phyloP scores from a whole-genome alignment of 163 green algal species.

The Volvox carteri region DNA sequence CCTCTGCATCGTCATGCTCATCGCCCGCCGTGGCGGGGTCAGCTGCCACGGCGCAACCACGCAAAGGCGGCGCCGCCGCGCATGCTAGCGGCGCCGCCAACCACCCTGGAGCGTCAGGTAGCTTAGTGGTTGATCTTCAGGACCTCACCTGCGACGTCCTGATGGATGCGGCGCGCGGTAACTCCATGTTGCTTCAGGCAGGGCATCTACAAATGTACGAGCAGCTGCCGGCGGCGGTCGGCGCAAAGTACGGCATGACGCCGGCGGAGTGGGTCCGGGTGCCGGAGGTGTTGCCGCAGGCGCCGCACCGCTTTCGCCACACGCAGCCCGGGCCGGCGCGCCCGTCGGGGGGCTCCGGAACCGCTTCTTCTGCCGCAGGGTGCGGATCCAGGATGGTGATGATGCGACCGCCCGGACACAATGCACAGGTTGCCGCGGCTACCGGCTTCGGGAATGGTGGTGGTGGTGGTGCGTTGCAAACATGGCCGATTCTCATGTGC shows the following conservation, averaged over 20 bases:
- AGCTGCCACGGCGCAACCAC: no score
- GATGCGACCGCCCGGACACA: neutral
- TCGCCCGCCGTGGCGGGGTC: no score
- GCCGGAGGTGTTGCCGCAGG: slow-evolving; percentile 49
- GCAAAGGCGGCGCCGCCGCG: slow-evolving; percentile 9
- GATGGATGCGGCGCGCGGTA: slow-evolving; percentile 9
- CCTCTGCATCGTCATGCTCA: neutral
- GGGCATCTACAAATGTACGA: slow-evolving; percentile 48
- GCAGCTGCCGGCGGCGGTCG: slow-evolving; percentile 15
- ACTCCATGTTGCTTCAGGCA: slow-evolving; percentile 11
- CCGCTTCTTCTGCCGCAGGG: no score
- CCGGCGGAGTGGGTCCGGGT: slow-evolving; percentile 34
- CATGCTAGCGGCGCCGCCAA: neutral
- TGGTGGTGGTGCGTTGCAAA: slow-evolving; percentile 6
- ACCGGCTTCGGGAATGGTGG: neutral
- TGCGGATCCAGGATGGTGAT: no score
- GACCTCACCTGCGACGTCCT: slow-evolving; percentile 10
- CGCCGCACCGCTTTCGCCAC: slow-evolving; percentile 50
- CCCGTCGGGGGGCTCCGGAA: neutral
- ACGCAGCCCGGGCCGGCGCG: neutral
- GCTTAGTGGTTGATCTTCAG: slow-evolving; percentile 48
- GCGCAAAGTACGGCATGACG: slow-evolving; percentile 1
- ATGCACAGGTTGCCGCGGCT: neutral
- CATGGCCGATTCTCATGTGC: slow-evolving; percentile 38
- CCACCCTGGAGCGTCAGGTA: neutral